A percentile compares a stretch with the other conserved stretches of the same genome.
Evolutionary conservation across 2,329 filamentous ascomycete genomes (phyloP).

Genomic region (Phialophora macrospora): DNA sequence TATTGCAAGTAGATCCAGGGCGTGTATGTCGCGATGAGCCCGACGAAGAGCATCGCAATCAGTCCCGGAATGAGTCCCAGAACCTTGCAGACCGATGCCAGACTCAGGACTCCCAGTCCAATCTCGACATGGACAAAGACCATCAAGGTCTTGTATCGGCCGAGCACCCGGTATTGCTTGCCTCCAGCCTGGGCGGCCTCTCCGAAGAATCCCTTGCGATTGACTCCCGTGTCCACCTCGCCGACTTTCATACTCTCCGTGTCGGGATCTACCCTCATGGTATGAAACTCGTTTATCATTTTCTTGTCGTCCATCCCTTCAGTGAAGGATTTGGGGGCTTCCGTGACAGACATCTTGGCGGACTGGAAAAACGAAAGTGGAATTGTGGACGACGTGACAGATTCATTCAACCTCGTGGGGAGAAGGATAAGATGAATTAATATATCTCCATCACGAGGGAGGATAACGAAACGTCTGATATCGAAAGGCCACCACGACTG

Average conservation of each 20-base stretch:
- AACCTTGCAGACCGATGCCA: conserved; percentile 52
- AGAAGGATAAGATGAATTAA: no score
- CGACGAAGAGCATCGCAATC: conserved; percentile 53
- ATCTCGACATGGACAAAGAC: conserved; percentile 45
- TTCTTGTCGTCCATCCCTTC: conserved; percentile 6
- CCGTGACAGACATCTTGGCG: conserved; percentile 2
- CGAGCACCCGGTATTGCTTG: conserved; percentile 20
- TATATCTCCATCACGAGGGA: no score
- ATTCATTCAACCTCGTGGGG: no score
- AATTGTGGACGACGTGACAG: no score
- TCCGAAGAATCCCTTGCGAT: conserved; percentile 16
- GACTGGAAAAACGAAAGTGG: no score
- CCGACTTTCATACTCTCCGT: conserved; percentile 1
- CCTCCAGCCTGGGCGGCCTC: conserved; percentile 19
- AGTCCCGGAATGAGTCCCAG: conserved; percentile 57
- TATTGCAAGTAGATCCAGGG: conserved; percentile 59
- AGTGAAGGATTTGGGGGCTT: neutral
- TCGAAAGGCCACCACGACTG: no score
- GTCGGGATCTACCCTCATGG: neutral
- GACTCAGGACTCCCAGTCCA: conserved; percentile 52
- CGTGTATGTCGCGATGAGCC: conserved; percentile 56
- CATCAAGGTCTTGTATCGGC: conserved; percentile 21
- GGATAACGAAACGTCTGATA: no score
- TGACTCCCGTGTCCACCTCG: conserved; percentile 5
- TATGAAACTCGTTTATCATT: conserved; percentile 9